Evolutionary conservation across 176 grass and related monocot species (phyloP).

Genomic region (Saccharum officinarum): DNA sequence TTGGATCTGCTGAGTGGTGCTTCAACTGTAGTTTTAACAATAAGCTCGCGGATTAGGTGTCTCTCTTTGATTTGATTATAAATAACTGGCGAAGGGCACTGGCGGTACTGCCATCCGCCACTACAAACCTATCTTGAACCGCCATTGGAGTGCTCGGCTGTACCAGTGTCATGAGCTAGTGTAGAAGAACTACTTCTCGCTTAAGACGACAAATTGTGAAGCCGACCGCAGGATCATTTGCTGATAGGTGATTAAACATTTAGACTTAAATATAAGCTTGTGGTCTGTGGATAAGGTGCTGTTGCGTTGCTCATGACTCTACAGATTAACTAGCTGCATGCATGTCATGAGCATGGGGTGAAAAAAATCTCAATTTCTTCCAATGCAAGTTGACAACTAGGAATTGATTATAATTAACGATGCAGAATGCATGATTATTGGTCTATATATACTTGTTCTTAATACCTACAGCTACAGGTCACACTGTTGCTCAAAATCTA

Average conservation of each 20-base stretch:
- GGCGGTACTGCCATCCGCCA: too few species aligned
- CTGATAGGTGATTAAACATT: too few species aligned
- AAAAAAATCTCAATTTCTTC: not conserved
- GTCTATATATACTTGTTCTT: not conserved
- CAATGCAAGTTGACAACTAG: not conserved
- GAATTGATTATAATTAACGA: not conserved
- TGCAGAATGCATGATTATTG: not conserved
- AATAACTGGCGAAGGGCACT: too few species aligned
- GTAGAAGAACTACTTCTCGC: not conserved
- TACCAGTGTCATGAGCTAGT: too few species aligned
- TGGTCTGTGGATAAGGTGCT: not conserved
- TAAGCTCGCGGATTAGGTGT: constrained; percentile 17
- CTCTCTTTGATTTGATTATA: not conserved
- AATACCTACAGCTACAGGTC: too few species aligned
- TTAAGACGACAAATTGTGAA: not conserved
- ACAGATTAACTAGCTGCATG: not conserved
- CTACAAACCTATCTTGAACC: too few species aligned
- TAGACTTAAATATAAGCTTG: not conserved
- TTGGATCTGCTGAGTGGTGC: not conserved
- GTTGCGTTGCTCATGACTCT: not conserved
- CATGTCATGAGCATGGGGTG: not conserved
- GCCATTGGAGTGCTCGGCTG: too few species aligned
- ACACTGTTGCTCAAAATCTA: too few species aligned
- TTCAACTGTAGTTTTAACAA: not conserved
- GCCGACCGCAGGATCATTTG: not conserved